These are phyloP conservation scores for Vitis rotundifolia DNA, from an alignment of 164 flowering plant genomes.

Conservation along the genomic window DNA sequence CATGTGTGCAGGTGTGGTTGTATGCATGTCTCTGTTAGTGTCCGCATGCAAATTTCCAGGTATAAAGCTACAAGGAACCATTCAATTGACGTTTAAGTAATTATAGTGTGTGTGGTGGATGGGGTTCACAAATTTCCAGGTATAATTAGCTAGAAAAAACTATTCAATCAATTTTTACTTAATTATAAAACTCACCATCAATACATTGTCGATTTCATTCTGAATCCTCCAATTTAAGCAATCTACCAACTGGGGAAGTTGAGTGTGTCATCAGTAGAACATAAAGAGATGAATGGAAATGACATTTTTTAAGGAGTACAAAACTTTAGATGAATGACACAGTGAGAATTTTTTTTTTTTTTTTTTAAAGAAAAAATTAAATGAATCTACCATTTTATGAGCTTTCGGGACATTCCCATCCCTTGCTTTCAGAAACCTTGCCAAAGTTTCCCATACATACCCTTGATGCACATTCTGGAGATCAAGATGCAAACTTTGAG, in stretches of 20 bases:
- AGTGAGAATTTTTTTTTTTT: neutral
- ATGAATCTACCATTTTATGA: conserved; percentile 70
- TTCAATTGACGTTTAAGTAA: no score
- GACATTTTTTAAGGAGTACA: neutral
- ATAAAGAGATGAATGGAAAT: neutral
- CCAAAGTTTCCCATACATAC: conserved; percentile 54
- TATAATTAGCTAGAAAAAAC: neutral
- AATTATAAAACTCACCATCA: conserved; percentile 57
- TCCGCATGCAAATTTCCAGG: no score
- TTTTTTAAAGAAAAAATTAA: neutral
- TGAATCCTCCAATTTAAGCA: conserved; percentile 84
- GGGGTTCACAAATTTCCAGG: neutral
- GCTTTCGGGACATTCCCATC: conserved; percentile 89
- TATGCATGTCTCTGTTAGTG: no score
- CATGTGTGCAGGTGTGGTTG: no score
- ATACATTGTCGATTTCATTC: conserved; percentile 77
- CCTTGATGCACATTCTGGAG: conserved; percentile 88
- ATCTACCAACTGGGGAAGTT: conserved; percentile 65
- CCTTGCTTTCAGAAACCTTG: conserved; percentile 90
- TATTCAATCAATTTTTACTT: neutral
- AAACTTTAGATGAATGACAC: neutral
- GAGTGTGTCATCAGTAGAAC: conserved; percentile 4
- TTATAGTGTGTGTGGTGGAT: no score
- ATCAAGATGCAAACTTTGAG: conserved; percentile 6
- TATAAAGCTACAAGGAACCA: no score